Evolutionary conservation across 148 eudicot species (phyloP), one percentile per base, ranked within the genome.

Genomic region (Persicaria tinctoria): DNA sequence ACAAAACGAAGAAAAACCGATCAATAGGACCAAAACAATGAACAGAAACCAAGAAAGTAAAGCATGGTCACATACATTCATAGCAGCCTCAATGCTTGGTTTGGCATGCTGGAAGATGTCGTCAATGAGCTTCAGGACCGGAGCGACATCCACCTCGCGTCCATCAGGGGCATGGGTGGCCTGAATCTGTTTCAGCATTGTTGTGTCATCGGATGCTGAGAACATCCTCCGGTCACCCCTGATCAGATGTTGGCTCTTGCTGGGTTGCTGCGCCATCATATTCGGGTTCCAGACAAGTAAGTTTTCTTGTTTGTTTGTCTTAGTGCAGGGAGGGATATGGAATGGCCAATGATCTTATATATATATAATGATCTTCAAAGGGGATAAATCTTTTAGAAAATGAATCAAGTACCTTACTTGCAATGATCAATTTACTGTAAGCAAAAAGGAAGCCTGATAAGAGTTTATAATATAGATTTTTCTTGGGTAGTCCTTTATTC

Each of bases 381-480:
- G 66, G 66, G 72, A 70, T 80, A 78, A 82, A 78, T 75, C 51
- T 51, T 55, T 5, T 13, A 13, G 47, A 49, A 74, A 46, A 18
- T 71, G 92, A 79, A 87, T 87, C 87, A 81, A 89, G 89, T 92
- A 78, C 97, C 92, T 92, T 92, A 79, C 97, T 92, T 91, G 97
- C 81, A 74, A 71, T 13, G 48, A 66, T 66, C 47, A 66, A 38
- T 66, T 4, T 66, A 38, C 70, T 64, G 77, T 64, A 55, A 56
- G 59, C 75, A 84, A 91, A 89, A 87, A 84, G 69, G 81, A 57
- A 64, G 46, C 17, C 11, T 38, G 47, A 27, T 78, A 46, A 70
- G 47, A 47, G n/a, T 10, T 41, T 68, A 71, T 78, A 85, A 85
- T 86, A 83, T 84, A 82, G 72, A 41, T 66, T 66, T 41, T 13